Evolutionary conservation across 768 basidiomycete genomes (phyloP).

Genomic region (Amanita subjunquillea): DNA sequence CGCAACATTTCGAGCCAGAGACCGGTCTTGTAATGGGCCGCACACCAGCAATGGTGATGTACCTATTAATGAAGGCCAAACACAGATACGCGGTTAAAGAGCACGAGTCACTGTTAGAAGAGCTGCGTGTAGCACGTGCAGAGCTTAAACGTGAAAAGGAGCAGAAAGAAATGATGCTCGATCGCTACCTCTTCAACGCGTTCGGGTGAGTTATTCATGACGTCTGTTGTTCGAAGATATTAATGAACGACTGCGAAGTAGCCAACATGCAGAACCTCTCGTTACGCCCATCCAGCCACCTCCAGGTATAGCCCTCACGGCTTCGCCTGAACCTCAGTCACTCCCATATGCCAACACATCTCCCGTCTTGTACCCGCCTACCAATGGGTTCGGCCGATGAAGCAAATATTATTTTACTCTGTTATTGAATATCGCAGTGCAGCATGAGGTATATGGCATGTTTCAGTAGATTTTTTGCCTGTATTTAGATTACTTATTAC

Average conservation of each 20-base stretch:
- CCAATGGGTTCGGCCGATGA: constrained; percentile 3
- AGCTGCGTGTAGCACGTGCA: constrained; percentile 43
- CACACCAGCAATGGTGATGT: constrained; percentile 62
- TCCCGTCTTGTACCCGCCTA: constrained; percentile 4
- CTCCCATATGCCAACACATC: not conserved
- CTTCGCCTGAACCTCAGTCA: constrained; percentile 2
- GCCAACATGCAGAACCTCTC: constrained; percentile 16
- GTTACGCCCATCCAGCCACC: constrained; percentile 12
- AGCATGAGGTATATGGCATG: not conserved
- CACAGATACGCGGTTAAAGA: constrained; percentile 58
- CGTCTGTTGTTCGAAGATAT: not conserved
- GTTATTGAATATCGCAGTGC: not conserved
- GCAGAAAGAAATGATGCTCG: constrained; percentile 53
- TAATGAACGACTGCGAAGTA: constrained; percentile 2
- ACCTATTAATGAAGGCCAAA: constrained; percentile 69
- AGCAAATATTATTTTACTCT: not conserved
- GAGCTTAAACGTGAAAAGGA: constrained; percentile 44
- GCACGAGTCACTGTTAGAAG: constrained; percentile 54
- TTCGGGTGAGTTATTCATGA: constrained; percentile 36
- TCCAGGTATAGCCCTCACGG: constrained; percentile 6
- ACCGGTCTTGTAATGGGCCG: constrained; percentile 62
- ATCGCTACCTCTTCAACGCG: constrained; percentile 34
- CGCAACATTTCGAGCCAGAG: constrained; percentile 36
- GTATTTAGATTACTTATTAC: not conserved
- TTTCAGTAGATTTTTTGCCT: not conserved